A percentile compares a stretch with the other conserved stretches of the same genome.
Conservation (phyloP, 768 basidiomycete species). For the Leccinum rimulosum region DNA sequence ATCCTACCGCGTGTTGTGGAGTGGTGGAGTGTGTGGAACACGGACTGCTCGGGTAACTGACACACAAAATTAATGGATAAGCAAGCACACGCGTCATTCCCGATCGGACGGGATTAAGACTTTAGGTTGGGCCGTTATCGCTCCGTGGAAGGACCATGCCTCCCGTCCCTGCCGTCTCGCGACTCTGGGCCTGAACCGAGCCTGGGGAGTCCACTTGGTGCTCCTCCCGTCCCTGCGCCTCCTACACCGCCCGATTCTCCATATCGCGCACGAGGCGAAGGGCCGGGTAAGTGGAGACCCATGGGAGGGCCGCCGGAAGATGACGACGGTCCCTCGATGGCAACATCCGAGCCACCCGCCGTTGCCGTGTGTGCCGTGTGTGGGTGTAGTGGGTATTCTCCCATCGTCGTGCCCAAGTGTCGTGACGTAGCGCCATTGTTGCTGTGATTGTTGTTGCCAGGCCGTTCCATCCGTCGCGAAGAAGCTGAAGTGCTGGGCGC, state of each 20-base stretch:
- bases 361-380: conserved; percentile 15
- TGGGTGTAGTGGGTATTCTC: conserved; percentile 15
- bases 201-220: conserved; percentile 11
- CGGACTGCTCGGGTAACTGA: conserved; percentile 11
- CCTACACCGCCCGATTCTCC: conserved; percentile 32
- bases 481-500: conserved; percentile 45
- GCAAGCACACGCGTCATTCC: not conserved
- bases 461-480: conserved; percentile 32
- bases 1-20: conserved; percentile 12
- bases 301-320: conserved; percentile 23
- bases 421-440: not conserved
- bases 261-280: conserved; percentile 33
- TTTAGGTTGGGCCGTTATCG: conserved; percentile 18
- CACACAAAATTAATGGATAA: conserved; percentile 4
- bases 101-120: not conserved
- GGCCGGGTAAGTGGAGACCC: conserved; percentile 33
- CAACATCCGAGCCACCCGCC: conserved; percentile 23
- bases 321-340: conserved; percentile 28
- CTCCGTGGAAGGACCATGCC: conserved; percentile 28
- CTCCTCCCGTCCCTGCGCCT: not conserved
- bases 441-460: conserved; percentile 22
- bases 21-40: conserved; percentile 4
- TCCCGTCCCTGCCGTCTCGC: conserved; percentile 31
- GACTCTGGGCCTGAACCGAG: conserved; percentile 34
- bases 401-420: conserved; percentile 16